A percentile compares a stretch with the other conserved stretches of the same genome.
Conservation (phyloP, 164 flowering plant genomes). For the Vitis vinifera region ASM3070453v1 NC_081818.1:18232501-18233000, state of each 20-base stretch:
- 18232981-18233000: slow-evolving; percentile 21
- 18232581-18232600: no score
- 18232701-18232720: no score
- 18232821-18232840: slow-evolving; percentile 9
- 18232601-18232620: no score
- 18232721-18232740: neutral
- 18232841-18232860: neutral
- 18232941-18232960: slow-evolving; percentile 40
- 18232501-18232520: no score
- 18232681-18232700: no score
- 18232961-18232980: slow-evolving; percentile 36
- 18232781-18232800: slow-evolving; percentile 47
- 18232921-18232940: slow-evolving; percentile 37
- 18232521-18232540: no score
- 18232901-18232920: neutral
- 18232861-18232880: neutral
- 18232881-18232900: neutral
- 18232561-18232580: no score
- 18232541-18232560: no score
- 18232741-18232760: slow-evolving; percentile 41
- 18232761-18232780: slow-evolving; percentile 32
- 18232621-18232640: no score
- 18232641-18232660: no score
- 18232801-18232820: slow-evolving; percentile 52
- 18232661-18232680: no score